Evolutionary conservation across 2,329 filamentous ascomycete species (phyloP), one percentile per base, ranked within the genome.

Genomic region (Trichoderma atrobrunneum): DNA sequence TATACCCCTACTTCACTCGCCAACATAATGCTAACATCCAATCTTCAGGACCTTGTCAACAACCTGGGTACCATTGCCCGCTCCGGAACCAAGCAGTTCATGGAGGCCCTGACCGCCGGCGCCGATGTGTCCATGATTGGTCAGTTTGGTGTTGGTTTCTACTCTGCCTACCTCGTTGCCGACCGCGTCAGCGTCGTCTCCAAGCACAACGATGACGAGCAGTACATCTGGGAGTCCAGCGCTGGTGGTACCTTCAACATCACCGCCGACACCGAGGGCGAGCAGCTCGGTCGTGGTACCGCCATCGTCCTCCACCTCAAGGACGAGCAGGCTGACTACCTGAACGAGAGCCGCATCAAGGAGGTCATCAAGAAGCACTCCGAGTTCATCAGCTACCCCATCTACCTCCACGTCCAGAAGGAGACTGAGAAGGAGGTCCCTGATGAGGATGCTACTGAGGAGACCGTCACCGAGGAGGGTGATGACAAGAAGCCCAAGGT

Each of bases 361-460:
- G 96, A 99, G 90, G 95, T 99, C 77, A 95, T 99, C 89, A 98
- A 98, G 94, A 99, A 99, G 93, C 96, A 99, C 93, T 98, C 96
- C 83, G 96, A 99, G 89, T 99, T 99, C 90, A 99, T 99, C 89
- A 98, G 96, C 66, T 99, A 99, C 90, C 96, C 96, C 82, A 99
- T 99, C 92, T 99, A 98, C 90, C 95, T 99, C 78, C 96, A 99
- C 88, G 95, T 99, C 82, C 86, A 93, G 84, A 99, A 99, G 93
- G 96, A 99, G 93, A 95, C 92, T 77, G 96, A 99, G 93, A 98
- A 90, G 81, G 96, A 99, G 89, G 94, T 98, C 76, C 95, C 95
- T 76, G 96, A 98, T 83, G 95, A 98, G 89, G 94, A 97, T 67
- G 93, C 90, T 61, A 93, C 95, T 82, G 85, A 87, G 79, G 89